Conservation (phyloP, 1,284 basidiomycete genomes). For the Ceratobasidium theobromae region DNA sequence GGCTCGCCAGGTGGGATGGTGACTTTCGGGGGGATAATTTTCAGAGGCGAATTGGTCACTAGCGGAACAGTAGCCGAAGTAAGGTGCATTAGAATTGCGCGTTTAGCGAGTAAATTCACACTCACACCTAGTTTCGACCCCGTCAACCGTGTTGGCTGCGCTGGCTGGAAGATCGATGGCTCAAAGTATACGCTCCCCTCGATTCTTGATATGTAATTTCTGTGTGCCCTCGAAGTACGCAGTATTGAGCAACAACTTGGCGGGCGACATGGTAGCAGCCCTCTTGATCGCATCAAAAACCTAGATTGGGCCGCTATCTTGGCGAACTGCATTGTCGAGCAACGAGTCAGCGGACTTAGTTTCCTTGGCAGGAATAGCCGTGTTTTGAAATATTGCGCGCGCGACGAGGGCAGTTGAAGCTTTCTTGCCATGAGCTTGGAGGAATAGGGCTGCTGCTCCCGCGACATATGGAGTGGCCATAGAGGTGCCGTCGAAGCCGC, state of each 20-base stretch:
- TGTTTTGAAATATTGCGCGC: conserved; percentile 59
- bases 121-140: conserved; percentile 40
- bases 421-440: conserved; percentile 55
- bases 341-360: conserved; percentile 54
- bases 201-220: conserved; percentile 40
- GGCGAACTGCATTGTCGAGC: conserved; percentile 60
- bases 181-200: conserved; percentile 39
- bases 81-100: not conserved
- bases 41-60: conserved; percentile 37
- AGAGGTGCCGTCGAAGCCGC: conserved; percentile 47
- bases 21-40: conserved; percentile 37
- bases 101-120: not conserved
- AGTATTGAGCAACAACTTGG: conserved; percentile 66
- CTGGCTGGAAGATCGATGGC: conserved; percentile 40
- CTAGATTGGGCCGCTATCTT: conserved; percentile 68
- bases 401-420: conserved; percentile 47
- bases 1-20: conserved; percentile 38
- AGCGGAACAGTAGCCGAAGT: conserved; percentile 41
- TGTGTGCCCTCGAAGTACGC: conserved; percentile 45
- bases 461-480: conserved; percentile 59
- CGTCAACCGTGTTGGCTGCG: conserved; percentile 48
- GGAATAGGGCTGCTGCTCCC: conserved; percentile 63
- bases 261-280: conserved; percentile 57
- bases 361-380: conserved; percentile 52
- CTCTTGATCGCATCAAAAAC: conserved; percentile 62